Conservation (phyloP, 768 basidiomycete genomes). For the Mycena sanguinolenta region DNA sequence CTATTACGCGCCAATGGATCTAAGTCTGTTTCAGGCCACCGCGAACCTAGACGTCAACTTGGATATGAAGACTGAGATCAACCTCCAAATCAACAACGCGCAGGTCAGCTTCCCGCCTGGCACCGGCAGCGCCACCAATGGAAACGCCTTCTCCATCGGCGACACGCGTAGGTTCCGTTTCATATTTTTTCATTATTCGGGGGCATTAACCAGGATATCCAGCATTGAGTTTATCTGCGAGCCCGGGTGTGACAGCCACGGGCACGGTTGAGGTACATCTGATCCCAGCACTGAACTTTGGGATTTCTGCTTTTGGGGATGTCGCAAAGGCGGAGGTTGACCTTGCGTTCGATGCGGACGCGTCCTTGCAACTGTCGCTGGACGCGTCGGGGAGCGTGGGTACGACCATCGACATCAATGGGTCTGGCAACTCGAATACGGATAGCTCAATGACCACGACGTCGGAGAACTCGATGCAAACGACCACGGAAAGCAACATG, state of each 20-base stretch:
- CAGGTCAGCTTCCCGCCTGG: constrained; percentile 60
- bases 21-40: constrained; percentile 47
- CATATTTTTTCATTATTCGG: background rate
- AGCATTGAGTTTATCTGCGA: constrained; percentile 59
- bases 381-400: constrained; percentile 37
- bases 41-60: constrained; percentile 53
- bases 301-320: constrained; percentile 55
- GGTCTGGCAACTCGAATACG: background rate
- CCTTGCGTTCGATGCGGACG: constrained; percentile 56
- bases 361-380: constrained; percentile 45
- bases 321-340: constrained; percentile 54
- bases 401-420: constrained; percentile 26
- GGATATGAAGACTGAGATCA: constrained; percentile 52
- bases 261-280: constrained; percentile 62
- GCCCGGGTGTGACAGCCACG: constrained; percentile 54
- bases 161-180: constrained; percentile 56
- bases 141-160: constrained; percentile 49
- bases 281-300: constrained; percentile 62
- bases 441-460: constrained; percentile 13
- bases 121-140: constrained; percentile 35
- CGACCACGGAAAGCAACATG: background rate
- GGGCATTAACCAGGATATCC: background rate
- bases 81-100: constrained; percentile 57
- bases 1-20: too few relatives aligned
- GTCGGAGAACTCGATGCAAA: background rate